phyloP scores from a whole-genome alignment of 1,284 basidiomycete species.

The Boletus sp. region DNA sequence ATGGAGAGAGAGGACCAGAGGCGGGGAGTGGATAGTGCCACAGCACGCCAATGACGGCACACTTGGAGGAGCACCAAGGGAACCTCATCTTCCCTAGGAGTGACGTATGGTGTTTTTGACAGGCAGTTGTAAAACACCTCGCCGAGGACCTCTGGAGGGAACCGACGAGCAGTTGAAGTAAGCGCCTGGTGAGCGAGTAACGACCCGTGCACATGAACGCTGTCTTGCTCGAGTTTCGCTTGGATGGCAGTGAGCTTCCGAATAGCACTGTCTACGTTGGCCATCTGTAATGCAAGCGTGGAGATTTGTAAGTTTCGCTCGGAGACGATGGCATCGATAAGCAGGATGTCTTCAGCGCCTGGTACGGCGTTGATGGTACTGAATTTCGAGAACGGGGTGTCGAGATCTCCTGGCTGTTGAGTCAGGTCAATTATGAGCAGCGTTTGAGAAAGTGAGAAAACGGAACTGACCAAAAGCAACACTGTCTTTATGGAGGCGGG shows the following conservation, averaged over 20 bases:
- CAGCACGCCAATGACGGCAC: conserved; percentile 26
- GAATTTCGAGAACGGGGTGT: conserved; percentile 17
- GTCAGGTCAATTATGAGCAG: not conserved
- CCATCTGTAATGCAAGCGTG: conserved; percentile 17
- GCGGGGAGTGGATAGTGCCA: conserved; percentile 25
- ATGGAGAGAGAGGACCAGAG: conserved; percentile 28
- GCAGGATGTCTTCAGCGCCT: conserved; percentile 11
- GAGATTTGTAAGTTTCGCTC: conserved; percentile 22
- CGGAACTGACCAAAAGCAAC: conserved; percentile 21
- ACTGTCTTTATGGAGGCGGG: conserved; percentile 11
- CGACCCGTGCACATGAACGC: conserved; percentile 16
- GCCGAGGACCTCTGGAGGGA: conserved; percentile 37
- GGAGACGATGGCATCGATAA: conserved; percentile 19
- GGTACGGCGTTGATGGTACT: conserved; percentile 9
- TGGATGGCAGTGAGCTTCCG: conserved; percentile 19
- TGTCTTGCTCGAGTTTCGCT: conserved; percentile 14
- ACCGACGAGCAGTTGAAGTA: conserved; percentile 25
- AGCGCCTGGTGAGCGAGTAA: conserved; percentile 20
- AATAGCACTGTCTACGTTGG: conserved; percentile 16
- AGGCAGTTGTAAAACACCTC: conserved; percentile 39
- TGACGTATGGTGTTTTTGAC: conserved; percentile 25
- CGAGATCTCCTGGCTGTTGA: conserved; percentile 16
- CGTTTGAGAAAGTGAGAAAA: not conserved
- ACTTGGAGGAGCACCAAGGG: conserved; percentile 27
- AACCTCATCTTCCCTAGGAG: conserved; percentile 24